Evolutionary conservation across 257 asterid genomes (phyloP).

Genomic region (Eucommia ulmoides): DNA sequence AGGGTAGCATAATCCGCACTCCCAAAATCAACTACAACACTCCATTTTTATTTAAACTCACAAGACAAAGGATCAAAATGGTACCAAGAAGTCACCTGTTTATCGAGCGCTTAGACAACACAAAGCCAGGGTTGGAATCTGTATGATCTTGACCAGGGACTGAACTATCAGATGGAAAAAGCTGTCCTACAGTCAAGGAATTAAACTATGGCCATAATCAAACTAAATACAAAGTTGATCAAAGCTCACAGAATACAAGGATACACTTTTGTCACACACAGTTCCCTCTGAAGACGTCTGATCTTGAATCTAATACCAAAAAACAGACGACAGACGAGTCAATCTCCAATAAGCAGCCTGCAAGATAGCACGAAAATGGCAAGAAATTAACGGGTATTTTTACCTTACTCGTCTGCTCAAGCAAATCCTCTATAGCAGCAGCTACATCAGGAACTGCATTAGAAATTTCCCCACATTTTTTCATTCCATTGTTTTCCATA

Average conservation of each 20-base stretch:
- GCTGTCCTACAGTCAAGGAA: conserved; percentile 46
- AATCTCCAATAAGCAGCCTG: neutral
- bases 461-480: conserved; percentile 27
- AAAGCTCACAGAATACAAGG: conserved; percentile 28
- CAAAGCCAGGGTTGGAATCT: conserved; percentile 33
- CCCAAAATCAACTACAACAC: too few relatives aligned
- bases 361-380: neutral
- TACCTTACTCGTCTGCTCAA: conserved; percentile 93
- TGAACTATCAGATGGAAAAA: conserved; percentile 48
- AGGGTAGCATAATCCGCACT: too few relatives aligned
- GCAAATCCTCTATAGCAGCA: conserved; percentile 77
- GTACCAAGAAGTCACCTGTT: conserved; percentile 60
- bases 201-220: too few relatives aligned
- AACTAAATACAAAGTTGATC: too few relatives aligned
- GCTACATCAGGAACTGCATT: conserved; percentile 72
- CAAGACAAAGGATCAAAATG: too few relatives aligned
- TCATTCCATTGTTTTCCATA: conserved; percentile 21
- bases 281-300: conserved; percentile 47
- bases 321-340: conserved; percentile 17
- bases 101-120: conserved; percentile 53
- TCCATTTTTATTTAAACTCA: too few relatives aligned
- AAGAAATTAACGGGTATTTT: conserved; percentile 7
- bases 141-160: conserved; percentile 49
- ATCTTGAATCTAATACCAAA: conserved; percentile 55
- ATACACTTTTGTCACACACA: conserved; percentile 55